Base-by-base conservation (phyloP, 1,284 basidiomycete genomes). In the Earliella scabrosa region DNA sequence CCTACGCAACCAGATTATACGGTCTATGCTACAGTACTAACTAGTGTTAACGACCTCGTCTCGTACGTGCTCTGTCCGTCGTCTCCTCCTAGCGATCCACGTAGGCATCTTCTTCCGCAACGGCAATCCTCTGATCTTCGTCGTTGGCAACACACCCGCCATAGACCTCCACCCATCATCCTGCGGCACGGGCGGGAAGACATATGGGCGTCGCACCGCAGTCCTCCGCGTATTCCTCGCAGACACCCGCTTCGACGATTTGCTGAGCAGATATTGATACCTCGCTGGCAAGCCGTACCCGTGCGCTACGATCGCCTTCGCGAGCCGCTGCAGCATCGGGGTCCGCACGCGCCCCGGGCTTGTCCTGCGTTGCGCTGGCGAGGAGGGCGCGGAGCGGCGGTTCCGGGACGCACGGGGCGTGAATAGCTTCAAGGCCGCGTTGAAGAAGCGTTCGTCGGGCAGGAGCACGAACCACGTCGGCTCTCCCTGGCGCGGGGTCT, bases 361-460 rank as follows among this genome's bases (percentile, higher is more conserved):
- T 74, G 16, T 54, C 61, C n/a, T 59, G 54, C 66, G 65, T 54
- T 64, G n/a, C n/a, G n/a, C n/a, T n/a, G 75, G 27, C n/a, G n/a
- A n/a, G n/a, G n/a, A n/a, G n/a, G n/a, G n/a, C n/a, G n/a, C n/a
- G n/a, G n/a, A n/a, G n/a, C n/a, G n/a, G n/a, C n/a, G n/a, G n/a
- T n/a, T n/a, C n/a, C n/a, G n/a, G n/a, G n/a, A n/a, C n/a, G n/a
- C n/a, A n/a, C n/a, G n/a, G 3, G 73, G 70, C 3, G 66, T 68
- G 62, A 85, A 81, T 21, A 85, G 72, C 14, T 74, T 70, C 16
- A 91, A 68, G 4, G 84, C 77, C 3, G 83, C 82, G 54, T 89
- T 89, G 73, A 85, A 90, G 68, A 90, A 89, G 34, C 80, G 76
- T 10, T 77, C 79, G 63, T 92, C 89, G 0, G 85, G 82, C 31